phyloP scores from a whole-genome alignment of 202 grass and related monocot genomes.

The Brachypodium distachyon region DNA sequence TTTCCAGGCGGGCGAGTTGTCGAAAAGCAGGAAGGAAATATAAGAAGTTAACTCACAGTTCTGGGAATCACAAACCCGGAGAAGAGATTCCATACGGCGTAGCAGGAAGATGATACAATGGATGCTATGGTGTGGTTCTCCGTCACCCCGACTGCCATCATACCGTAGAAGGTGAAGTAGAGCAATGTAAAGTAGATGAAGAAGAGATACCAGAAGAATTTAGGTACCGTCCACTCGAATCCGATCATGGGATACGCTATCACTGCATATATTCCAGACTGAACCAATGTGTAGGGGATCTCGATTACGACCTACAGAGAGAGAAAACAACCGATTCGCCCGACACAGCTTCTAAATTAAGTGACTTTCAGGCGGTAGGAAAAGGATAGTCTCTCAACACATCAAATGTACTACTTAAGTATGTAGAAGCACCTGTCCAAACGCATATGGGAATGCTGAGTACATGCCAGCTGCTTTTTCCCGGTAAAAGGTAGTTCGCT shows the following conservation, averaged over 20 bases:
- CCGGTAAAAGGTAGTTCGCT: constrained; percentile 39
- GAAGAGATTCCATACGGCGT: constrained; percentile 42
- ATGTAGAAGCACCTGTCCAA: constrained; percentile 30
- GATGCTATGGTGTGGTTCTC: constrained; percentile 30
- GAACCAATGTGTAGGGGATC: constrained; percentile 31
- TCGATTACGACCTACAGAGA: constrained; percentile 32
- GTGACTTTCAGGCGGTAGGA: not conserved
- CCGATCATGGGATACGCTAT: constrained; percentile 45
- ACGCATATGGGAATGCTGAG: constrained; percentile 53
- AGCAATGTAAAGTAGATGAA: constrained; percentile 48
- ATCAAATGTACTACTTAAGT: not conserved
- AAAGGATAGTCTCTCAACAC: not conserved
- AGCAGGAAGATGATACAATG: constrained; percentile 18
- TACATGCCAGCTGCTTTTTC: constrained; percentile 44
- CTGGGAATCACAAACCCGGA: constrained; percentile 34
- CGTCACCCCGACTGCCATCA: constrained; percentile 46
- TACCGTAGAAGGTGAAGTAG: constrained; percentile 47
- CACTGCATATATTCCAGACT: constrained; percentile 12
- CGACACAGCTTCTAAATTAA: not conserved
- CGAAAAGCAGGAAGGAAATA: not conserved
- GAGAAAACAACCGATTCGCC: not conserved
- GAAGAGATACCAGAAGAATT: constrained; percentile 53
- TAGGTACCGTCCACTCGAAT: constrained; percentile 34
- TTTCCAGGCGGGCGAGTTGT: not conserved
- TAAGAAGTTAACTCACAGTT: constrained; percentile 27